Base-by-base conservation (phyloP, 768 basidiomycete species). In the Amanita brunnescens region DNA sequence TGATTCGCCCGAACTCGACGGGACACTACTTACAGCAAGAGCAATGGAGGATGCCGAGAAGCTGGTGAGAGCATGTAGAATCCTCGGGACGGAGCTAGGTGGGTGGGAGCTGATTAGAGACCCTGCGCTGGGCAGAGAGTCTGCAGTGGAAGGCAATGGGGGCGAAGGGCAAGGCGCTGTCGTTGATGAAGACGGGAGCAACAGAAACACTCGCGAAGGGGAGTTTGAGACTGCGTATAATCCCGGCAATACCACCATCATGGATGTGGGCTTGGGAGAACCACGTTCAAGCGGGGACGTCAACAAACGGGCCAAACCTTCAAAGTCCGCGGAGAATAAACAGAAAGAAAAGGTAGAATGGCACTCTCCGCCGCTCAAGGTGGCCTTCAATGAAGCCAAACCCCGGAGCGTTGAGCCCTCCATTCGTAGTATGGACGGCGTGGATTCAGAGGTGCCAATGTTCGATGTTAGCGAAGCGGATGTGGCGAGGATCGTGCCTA, bases 381-480 rank as follows among this genome's bases (percentile, higher is more conserved):
- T 44, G 16, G 24, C 4, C 23, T 30, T 41, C 30, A 34, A 49
- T 40, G 30, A 30, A 21, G 13, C 4, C 33, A 12, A 23, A n/a
- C 10, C 37, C 3, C n/a, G n/a, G 37, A 40, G n/a, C 13, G 20
- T 29, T 16, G 48, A 20, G 2, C 20, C 34, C 7, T 37, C 34
- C 21, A 33, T 21, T 6, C 29, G 47, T 30, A 37, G 21, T 14
- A 33, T 5, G 30, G 18, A 13, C n/a, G 47, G 35, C 10, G 10
- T 13, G 12, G 3, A 3, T 1, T 13, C 3, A 39, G 41, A 23
- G 24, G 16, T 13, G 45, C 58, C 58, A 23, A 60, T 67, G 32
- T 57, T 83, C 55, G 84, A 85, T 52, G 80, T 86, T 3, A 83
- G 83, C 5, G 85, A 87, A 62, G 81, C 81, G 51, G 85, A 91